Base-by-base conservation (phyloP, 192 early-diverging fungal genomes). In the Mortierella antarctica region DNA sequence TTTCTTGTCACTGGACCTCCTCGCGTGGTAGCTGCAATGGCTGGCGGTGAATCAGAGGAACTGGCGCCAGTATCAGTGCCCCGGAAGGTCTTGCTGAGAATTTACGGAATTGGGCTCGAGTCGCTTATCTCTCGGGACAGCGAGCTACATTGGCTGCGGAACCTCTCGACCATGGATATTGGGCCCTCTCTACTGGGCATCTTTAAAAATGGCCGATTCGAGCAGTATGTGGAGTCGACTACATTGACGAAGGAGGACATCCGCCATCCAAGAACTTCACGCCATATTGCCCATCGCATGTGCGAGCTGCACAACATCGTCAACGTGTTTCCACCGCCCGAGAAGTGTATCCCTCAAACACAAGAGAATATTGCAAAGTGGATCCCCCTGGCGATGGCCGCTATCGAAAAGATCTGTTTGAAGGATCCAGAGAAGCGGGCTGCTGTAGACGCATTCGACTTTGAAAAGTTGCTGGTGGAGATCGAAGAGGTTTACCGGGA, bases 131-230 rank as follows among this genome's bases (percentile, higher is more conserved):
- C 90, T 20, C 87, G 96, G 49, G 88, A 92, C 21, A 90, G 91
- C 51, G 96, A 97, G 73, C 86, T 97, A 51, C 84, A 88, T 31
- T 97, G 93, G 91, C 83, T 96, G 41, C 66, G 79, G 57, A 88
- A 92, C 56, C 76, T 97, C 21, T 91, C 92, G 6, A 76, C 83
- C 2, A 74, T 91, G 57, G 90, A 92, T 0, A 87, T 95, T 18
- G 96, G 94, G 1, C 93, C 96, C 9, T 83, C 77, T 5, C 67
- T 97, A 46, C 83, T 93, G 11, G 92, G 88, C 1, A 90, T 92
- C 18, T 97, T 96, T 79, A 87, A 83, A 15, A 97, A 97, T 74
- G 96, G 96, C 39, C 85, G 96, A 7, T 84, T 97, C 67, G 96
- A 97, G 67, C 88, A 97, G 74, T 96, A 89, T 57, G 83, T 97